Percentiles rank a stretch among this genome's conserved stretches.
Conservation (phyloP, 129 eudicot genomes). For the Helichrysum umbraculigerum region DNA sequence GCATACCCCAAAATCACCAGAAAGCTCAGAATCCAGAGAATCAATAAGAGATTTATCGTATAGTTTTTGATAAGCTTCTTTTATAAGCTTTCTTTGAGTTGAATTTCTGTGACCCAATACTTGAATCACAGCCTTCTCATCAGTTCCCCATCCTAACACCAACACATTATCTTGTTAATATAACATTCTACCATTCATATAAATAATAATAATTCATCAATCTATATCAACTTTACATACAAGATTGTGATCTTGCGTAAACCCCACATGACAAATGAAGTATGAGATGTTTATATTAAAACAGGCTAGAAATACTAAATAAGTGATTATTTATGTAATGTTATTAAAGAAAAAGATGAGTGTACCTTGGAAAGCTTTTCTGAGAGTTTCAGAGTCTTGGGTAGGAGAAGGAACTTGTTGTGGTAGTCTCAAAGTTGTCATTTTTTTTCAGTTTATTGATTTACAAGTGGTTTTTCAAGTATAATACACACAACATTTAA, state of each 20-base stretch:
- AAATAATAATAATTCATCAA: background rate
- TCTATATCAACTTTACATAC: background rate
- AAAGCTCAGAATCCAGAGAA: too few relatives aligned
- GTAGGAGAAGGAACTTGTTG: slow-evolving; percentile 63
- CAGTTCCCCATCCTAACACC: slow-evolving; percentile 62
- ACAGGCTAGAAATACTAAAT: background rate
- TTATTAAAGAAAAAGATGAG: too few relatives aligned
- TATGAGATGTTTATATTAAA: background rate
- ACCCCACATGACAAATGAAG: too few relatives aligned
- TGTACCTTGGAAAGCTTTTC: slow-evolving; percentile 56
- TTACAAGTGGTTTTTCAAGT: too few relatives aligned
- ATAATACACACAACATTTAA: too few relatives aligned
- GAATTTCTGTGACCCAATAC: slow-evolving; percentile 67
- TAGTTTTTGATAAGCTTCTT: slow-evolving; percentile 57
- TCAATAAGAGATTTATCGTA: slow-evolving; percentile 53
- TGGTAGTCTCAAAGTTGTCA: slow-evolving; percentile 59
- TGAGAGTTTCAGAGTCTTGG: slow-evolving; percentile 54
- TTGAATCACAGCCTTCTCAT: slow-evolving; percentile 52
- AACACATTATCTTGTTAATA: slow-evolving; percentile 7
- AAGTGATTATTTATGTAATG: too few relatives aligned
- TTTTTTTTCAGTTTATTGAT: slow-evolving; percentile 7
- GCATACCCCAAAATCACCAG: too few relatives aligned
- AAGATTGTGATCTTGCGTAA: too few relatives aligned
- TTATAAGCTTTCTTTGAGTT: slow-evolving; percentile 52
- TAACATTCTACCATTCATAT: background rate